Base-by-base conservation (phyloP, 2,329 filamentous ascomycete genomes). In the Fonsecaea nubica region DNA sequence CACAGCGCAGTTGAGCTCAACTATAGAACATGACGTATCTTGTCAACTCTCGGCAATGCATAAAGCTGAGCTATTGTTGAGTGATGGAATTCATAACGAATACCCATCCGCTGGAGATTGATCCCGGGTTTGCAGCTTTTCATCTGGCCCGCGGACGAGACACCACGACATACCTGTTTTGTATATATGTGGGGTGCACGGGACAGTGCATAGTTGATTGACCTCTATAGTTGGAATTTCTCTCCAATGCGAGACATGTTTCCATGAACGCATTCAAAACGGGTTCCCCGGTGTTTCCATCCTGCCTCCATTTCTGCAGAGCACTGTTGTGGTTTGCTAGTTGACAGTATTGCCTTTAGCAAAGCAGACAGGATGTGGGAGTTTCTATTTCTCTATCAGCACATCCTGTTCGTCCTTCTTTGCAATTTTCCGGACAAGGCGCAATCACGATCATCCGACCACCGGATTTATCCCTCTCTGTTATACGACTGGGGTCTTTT, bases 401-500 rank as follows among this genome's bases (percentile, higher is more conserved):
- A 9, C 21, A 12, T 50, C 21, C 18, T 50, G 1, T 50, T 50
- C 2, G 10, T 21, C 42, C 2, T 25, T 8, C 45, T 25, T 9
- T 50, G 18, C 18, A 10, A 2, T 6, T 12, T 50, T 12, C 18
- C 18, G 21, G 45, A 3, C 5, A 50, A 21, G 18, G 45, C 45
- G 18, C 45, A 12, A 21, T 50, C 45, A 5, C 21, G 10, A 3
- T 3, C 45, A 12, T 50, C 45, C 1, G 45, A 25, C 9, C 21
- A 12, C 21, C 4, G 18, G 18, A 15, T 45, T 40, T 30, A 40
- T 9, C 18, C 13, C 33, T 35, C 59, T 12, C 35, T 18, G 2
- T 21, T 62, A n/a, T 63, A 63, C 38, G 60, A 63, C 52, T 55
- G 45, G 63, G 66, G 62, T n/a, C 5, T 70, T 12, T 60, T 63